phyloP scores from a whole-genome alignment of 148 eudicot species.

The Drosera capensis region DNA sequence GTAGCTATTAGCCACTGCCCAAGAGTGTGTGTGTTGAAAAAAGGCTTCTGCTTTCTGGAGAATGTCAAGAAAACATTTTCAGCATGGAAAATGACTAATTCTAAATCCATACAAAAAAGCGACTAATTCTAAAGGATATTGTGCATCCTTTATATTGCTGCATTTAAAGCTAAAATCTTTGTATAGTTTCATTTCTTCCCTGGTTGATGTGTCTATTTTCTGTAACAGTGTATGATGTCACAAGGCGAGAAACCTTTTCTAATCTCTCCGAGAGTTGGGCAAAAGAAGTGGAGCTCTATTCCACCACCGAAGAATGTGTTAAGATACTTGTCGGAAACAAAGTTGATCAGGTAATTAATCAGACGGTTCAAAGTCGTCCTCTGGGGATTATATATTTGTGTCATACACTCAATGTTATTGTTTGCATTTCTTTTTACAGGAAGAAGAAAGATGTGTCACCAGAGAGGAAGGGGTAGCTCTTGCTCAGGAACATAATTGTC shows the following conservation, averaged over 20 bases:
- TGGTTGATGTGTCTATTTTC: neutral
- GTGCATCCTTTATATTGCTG: neutral
- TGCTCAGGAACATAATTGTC: conserved; percentile 31
- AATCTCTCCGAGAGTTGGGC: conserved; percentile 42
- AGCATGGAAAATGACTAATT: too few relatives aligned
- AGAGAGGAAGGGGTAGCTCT: conserved; percentile 48
- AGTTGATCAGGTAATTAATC: conserved; percentile 49
- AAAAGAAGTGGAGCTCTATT: conserved; percentile 39
- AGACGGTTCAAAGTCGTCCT: conserved; percentile 3
- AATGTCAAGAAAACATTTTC: too few relatives aligned
- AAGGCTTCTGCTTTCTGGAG: too few relatives aligned
- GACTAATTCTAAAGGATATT: too few relatives aligned
- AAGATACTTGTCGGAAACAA: conserved; percentile 56
- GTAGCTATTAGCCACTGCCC: too few relatives aligned
- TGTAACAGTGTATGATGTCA: conserved; percentile 44
- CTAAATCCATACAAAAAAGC: too few relatives aligned
- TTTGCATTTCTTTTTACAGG: conserved; percentile 18
- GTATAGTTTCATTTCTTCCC: neutral
- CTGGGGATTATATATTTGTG: neutral
- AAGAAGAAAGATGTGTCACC: conserved; percentile 35
- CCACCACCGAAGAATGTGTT: conserved; percentile 41
- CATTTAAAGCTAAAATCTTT: neutral
- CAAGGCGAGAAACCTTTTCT: conserved; percentile 40
- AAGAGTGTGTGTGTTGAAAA: too few relatives aligned
- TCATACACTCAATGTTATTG: neutral